Conservation (phyloP, 805 yeast species). For the Candida railenensis region DNA sequence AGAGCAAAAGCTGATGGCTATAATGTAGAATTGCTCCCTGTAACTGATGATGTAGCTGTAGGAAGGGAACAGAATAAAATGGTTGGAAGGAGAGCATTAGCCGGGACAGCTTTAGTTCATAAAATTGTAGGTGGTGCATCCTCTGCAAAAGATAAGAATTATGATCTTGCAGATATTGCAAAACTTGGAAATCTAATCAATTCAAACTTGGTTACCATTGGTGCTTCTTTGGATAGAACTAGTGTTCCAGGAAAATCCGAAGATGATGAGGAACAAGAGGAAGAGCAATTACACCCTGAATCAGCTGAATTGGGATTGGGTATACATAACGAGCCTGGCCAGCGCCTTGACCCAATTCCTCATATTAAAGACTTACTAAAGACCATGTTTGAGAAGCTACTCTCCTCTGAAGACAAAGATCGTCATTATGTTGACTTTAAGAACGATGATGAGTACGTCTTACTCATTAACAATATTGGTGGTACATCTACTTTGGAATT, state of each 20-base stretch:
- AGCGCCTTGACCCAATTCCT: constrained; percentile 64
- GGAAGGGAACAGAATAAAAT: constrained; percentile 86
- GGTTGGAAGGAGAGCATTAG: constrained; percentile 93
- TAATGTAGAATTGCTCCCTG: constrained; percentile 68
- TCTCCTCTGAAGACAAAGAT: constrained; percentile 66
- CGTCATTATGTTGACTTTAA: constrained; percentile 77
- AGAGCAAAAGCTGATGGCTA: constrained; percentile 78
- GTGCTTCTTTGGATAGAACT: constrained; percentile 86
- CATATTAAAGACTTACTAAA: constrained; percentile 56
- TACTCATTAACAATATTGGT: constrained; percentile 83
- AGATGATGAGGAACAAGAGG: constrained; percentile 26
- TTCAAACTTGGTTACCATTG: constrained; percentile 75
- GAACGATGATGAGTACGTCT: constrained; percentile 61
- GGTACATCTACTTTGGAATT: constrained; percentile 84
- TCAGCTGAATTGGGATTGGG: constrained; percentile 85
- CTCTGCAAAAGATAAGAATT: constrained; percentile 26
- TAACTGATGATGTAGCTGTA: constrained; percentile 92
- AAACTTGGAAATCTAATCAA: constrained; percentile 60
- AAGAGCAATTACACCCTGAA: background rate
- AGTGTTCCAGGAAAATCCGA: constrained; percentile 76
- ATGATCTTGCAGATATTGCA: constrained; percentile 49
- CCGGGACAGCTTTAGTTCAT: constrained; percentile 87
- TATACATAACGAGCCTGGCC: constrained; percentile 93
- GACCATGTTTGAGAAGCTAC: constrained; percentile 59
- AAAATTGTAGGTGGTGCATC: constrained; percentile 79